Evolutionary conservation across 768 basidiomycete genomes (phyloP), one percentile per base, ranked within the genome.

Genomic region (Crassisporium funariophilum): DNA sequence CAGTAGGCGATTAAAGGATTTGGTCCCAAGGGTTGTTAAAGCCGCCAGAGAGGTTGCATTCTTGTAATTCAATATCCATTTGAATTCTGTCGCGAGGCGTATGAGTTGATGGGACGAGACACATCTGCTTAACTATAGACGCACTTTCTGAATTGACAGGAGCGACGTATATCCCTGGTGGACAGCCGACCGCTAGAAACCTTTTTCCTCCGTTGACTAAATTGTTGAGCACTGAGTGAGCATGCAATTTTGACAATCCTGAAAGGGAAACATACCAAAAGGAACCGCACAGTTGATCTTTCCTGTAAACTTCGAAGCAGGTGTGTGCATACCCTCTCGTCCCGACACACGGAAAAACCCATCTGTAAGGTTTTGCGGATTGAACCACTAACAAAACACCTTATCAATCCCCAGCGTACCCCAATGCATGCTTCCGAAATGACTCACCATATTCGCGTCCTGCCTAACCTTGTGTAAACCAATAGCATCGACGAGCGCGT

Each of bases 391-490:
- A 10, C 35, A 36, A 42, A 8, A n/a, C 29, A 4, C 44, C 24
- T 15, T 22, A 40, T n/a, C n/a, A 31, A 31, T n/a, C 29, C n/a
- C n/a, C 5, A 31, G 10, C 5, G n/a, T 31, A 11, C 29, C 5
- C 23, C 10, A 24, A 34, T 19, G 10, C 20, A 13, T 34, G 24
- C 46, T 31, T 11, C n/a, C 5, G 17, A 50, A 34, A 11, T 12
- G 21, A 57, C 72, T 19, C 31, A 89, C 91, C 83, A 82, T 83
- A 55, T 88, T 91, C 13, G 74, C 76, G 34, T 91, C 91, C 51
- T 82, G 81, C 39, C 81, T 67, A 6, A 75, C 84, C 53, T 76
- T 76, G 53, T 86, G 73, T 5, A 92, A 70, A 1, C 71, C 82
- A 21, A 88, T 71, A 5, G 87, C 77, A 50, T 90, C 77, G 3